Percentiles rank a stretch among this genome's conserved stretches.
Evolutionary conservation across 148 eudicot species (phyloP).

Genomic region (Drosera capensis): DNA sequence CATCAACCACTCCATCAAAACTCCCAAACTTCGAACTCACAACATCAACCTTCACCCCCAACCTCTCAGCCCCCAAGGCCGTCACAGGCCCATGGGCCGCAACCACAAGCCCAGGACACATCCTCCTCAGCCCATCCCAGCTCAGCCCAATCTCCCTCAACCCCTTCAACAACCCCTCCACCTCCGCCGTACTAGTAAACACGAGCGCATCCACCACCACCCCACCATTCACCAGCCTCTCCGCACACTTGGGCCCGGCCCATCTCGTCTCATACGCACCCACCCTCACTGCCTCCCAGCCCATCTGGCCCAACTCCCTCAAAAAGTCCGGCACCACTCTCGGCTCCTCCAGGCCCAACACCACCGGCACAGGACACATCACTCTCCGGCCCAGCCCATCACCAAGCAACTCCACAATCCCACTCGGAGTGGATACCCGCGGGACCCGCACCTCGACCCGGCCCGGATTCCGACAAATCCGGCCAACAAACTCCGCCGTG

Average conservation of each 20-base stretch:
- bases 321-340: slow-evolving; percentile 47
- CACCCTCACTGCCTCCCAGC: slow-evolving; percentile 46
- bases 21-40: slow-evolving; percentile 52
- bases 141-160: slow-evolving; percentile 39
- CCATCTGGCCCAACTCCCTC: slow-evolving; percentile 18
- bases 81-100: slow-evolving; percentile 87
- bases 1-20: slow-evolving; percentile 61
- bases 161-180: slow-evolving; percentile 72
- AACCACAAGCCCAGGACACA: slow-evolving; percentile 43
- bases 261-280: slow-evolving; percentile 57
- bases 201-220: slow-evolving; percentile 41
- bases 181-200: slow-evolving; percentile 79
- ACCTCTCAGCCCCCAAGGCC: slow-evolving; percentile 62
- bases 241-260: slow-evolving; percentile 45
- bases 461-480: slow-evolving; percentile 16
- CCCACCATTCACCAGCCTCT: slow-evolving; percentile 14
- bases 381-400: slow-evolving; percentile 33
- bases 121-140: slow-evolving; percentile 41
- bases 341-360: slow-evolving; percentile 59
- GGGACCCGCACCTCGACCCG: slow-evolving; percentile 46
- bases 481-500: slow-evolving; percentile 13
- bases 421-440: slow-evolving; percentile 34
- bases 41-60: slow-evolving; percentile 70
- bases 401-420: slow-evolving; percentile 46
- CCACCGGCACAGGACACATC: slow-evolving; percentile 59